These are phyloP conservation scores for Daldinia grandis DNA, from an alignment of 495 filamentous ascomycete genomes.

Conservation along the genomic window DNA sequence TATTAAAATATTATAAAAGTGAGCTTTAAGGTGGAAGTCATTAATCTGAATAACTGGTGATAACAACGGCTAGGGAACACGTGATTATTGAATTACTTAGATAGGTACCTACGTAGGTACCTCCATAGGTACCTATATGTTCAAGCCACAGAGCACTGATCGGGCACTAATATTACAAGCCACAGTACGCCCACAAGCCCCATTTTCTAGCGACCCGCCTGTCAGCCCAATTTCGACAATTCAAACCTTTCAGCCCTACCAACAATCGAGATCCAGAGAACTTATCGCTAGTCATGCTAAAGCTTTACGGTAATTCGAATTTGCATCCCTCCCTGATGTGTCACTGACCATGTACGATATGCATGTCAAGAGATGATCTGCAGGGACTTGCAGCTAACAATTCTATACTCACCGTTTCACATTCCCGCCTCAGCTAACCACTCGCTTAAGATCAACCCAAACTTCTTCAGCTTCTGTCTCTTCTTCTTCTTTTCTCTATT, in stretches of 20 bases:
- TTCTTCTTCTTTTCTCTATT: background rate
- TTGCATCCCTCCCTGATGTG: conserved; percentile 8
- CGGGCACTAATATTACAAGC: background rate
- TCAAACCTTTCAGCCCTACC: conserved; percentile 32
- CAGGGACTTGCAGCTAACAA: conserved; percentile 31
- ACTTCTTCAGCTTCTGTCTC: conserved; percentile 1
- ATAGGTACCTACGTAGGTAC: too few relatives aligned
- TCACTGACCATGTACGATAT: conserved; percentile 21
- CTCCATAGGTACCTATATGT: background rate
- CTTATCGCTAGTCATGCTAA: conserved; percentile 19
- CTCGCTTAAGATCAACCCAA: background rate
- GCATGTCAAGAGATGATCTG: conserved; percentile 37
- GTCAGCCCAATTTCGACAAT: background rate
- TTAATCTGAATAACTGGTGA: background rate
- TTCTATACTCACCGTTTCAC: conserved; percentile 8
- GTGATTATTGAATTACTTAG: conserved; percentile 1
- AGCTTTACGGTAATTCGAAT: conserved; percentile 11
- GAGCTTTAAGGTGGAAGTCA: background rate
- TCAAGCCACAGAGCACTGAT: conserved; percentile 1
- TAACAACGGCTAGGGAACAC: conserved; percentile 2
- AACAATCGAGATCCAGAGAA: conserved; percentile 28
- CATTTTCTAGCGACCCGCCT: background rate
- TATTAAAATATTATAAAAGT: background rate
- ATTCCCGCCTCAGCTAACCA: background rate
- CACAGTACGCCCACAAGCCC: background rate